Evolutionary conservation across 164 flowering plant genomes (phyloP), one percentile per base, ranked within the genome.

Genomic region (Stephania japonica): DNA sequence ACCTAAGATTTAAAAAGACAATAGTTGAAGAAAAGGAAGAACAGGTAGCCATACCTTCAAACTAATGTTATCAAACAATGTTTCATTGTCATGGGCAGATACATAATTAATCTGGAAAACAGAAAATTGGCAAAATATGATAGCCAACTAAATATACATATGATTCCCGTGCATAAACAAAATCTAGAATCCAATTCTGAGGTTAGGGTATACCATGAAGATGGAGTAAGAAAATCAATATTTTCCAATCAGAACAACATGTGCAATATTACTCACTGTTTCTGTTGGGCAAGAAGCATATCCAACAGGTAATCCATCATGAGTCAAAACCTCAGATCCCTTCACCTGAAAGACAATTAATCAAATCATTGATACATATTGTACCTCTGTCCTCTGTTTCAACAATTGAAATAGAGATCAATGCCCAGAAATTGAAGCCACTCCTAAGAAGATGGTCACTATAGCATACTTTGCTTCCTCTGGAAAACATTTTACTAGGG

Each of bases 31-130:
- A 42, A 19, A 16, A 61, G n/a, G n/a, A 56, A 56, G 21, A n/a
- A 56, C 21, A 3, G 38, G 42, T 43, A 67, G 64, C 21, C 47
- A 27, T 86, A 94, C 99, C 94, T 94, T 94, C 83, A 94, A 80
- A 76, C 89, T 89, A 75, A 92, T 82, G 62, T 91, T 86, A 80
- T 94, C 99, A 72, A 94, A 94, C 32, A 91, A 82, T 43, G 99
- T 92, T 77, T 94, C 97, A 66, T 94, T 94, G 85, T 94, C 99
- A 87, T 94, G 99, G 83, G 97, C 97, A 70, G 99, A 92, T 21
- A 86, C 96, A 83, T 94, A 94, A 79, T 90, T 94, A 14, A 92
- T 75, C 98, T 89, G 83, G 62, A 75, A 75, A 76, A 44, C n/a
- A 63, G 44, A 11, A 44, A 75, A 73, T 32, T 19, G 69, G 38